phyloP scores from a whole-genome alignment of 2,329 filamentous ascomycete genomes.

The Penicillium sp. region DNA sequence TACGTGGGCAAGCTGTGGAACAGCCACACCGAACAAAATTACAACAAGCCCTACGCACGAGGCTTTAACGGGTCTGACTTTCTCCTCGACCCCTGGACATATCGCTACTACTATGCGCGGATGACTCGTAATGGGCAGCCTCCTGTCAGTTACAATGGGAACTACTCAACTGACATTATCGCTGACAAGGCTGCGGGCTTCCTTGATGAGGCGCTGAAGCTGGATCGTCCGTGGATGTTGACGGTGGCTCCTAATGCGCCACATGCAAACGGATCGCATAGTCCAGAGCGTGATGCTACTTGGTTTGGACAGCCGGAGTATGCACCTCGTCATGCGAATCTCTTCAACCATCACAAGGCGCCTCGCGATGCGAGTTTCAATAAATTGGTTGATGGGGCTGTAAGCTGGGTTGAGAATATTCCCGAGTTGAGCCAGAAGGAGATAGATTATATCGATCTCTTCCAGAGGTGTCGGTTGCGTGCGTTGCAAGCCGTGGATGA shows the following conservation, averaged over 20 bases:
- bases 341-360: constrained; percentile 58
- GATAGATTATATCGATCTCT: constrained; percentile 52
- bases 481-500: constrained; percentile 56
- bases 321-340: constrained; percentile 56
- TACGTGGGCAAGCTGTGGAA: constrained; percentile 72
- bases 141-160: constrained; percentile 54
- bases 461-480: constrained; percentile 49
- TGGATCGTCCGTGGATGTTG: constrained; percentile 62
- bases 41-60: constrained; percentile 55
- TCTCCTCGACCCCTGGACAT: constrained; percentile 65
- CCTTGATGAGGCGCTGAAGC: constrained; percentile 55
- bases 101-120: constrained; percentile 62
- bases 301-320: constrained; percentile 29
- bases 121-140: constrained; percentile 58
- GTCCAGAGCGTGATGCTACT: constrained; percentile 11
- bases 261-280: constrained; percentile 50
- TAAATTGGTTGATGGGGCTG: constrained; percentile 45
- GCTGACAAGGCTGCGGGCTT: constrained; percentile 56
- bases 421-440: constrained; percentile 45
- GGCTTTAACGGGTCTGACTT: constrained; percentile 62
- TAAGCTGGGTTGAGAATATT: constrained; percentile 46
- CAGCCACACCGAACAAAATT: constrained; percentile 59
- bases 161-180: constrained; percentile 59
- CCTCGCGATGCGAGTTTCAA: constrained; percentile 66
- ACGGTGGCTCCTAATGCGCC: constrained; percentile 64